phyloP scores from a whole-genome alignment of 2,329 filamentous ascomycete genomes.

The Aspergillus niger region DNA sequence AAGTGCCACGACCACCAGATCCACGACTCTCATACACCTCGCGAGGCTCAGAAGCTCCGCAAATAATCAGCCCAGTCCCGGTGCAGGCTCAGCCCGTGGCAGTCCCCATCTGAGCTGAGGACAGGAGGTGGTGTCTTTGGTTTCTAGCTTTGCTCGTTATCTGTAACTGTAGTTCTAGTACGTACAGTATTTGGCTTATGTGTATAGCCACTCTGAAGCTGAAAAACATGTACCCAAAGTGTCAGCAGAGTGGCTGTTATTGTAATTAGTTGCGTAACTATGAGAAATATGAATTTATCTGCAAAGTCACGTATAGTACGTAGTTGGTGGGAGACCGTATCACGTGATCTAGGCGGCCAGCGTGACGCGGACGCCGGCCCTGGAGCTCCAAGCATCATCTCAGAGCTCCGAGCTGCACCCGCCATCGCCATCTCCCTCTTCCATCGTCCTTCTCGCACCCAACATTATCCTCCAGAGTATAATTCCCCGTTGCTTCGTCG shows the following conservation, averaged over 20 bases:
- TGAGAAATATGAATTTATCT: neutral
- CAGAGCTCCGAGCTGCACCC: constrained; percentile 19
- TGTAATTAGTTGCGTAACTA: neutral
- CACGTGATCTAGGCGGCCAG: constrained; percentile 17
- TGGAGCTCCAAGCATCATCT: constrained; percentile 22
- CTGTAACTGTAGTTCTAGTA: constrained; percentile 1
- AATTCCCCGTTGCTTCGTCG: neutral
- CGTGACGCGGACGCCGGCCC: constrained; percentile 22
- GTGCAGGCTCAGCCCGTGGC: constrained; percentile 17
- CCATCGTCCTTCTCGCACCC: constrained; percentile 12
- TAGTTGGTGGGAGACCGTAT: too few relatives aligned
- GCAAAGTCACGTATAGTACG: neutral
- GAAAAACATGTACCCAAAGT: neutral
- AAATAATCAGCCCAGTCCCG: neutral
- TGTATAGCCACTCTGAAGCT: neutral
- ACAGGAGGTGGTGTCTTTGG: neutral
- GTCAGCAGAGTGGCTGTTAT: neutral
- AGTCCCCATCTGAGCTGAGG: constrained; percentile 14
- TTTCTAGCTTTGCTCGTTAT: neutral
- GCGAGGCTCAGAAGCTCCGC: neutral
- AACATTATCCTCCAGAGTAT: neutral
- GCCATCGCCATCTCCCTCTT: constrained; percentile 12
- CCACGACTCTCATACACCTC: neutral
- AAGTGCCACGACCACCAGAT: neutral
- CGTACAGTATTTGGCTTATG: neutral